Evolutionary conservation across 192 early-diverging fungal genomes (phyloP), one percentile per base, ranked within the genome.

Genomic region (Coemansia biformis): DNA sequence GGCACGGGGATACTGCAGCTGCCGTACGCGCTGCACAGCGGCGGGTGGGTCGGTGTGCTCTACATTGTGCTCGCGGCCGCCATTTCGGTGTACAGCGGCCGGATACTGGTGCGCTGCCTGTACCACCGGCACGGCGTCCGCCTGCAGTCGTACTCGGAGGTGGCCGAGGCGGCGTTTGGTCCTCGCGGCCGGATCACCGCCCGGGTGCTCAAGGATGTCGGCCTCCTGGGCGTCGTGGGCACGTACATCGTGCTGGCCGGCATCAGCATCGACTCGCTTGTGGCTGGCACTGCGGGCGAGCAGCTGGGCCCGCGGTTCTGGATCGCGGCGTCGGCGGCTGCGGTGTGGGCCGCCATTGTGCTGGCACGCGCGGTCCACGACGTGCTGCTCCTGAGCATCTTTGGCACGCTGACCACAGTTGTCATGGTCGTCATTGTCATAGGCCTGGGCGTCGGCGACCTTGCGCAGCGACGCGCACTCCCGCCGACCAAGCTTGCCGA

Each of bases 1-100:
- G 89, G 89, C 31, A 85, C 83, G 8, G 91, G 91, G 11, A 80
- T 87, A 19, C 78, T 91, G 18, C 88, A 89, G 56, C 73, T 93
- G 15, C 91, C 91, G 2, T 91, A 84, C 56, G 84, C 89, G 5
- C 73, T 93, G 13, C 76, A 59, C 31, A 68, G 82, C 29, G 79
- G 82, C 45, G 91, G 91, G 0, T 93, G 91, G 91, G 60, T 83
- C 19, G 84, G 83, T 26, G 46, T 85, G 7, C 51, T 80, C n/a
- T 66, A 90, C 51, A 67, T 93, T 24, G 31, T 82, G 15, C 70
- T 89, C 31, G 81, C 86, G 0, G 84, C 82, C 30, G 51, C 82
- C 7, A 85, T 88, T 49, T 81, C 83, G 12, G 42, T 78, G 18
- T 90, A 90, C 59, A 82, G 81, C 0, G 88, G 86, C 15, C 77